Percentiles rank a stretch among this genome's conserved stretches.
phyloP scores from a whole-genome alignment of 1,284 basidiomycete species.

The Coniferiporia weirii region DNA sequence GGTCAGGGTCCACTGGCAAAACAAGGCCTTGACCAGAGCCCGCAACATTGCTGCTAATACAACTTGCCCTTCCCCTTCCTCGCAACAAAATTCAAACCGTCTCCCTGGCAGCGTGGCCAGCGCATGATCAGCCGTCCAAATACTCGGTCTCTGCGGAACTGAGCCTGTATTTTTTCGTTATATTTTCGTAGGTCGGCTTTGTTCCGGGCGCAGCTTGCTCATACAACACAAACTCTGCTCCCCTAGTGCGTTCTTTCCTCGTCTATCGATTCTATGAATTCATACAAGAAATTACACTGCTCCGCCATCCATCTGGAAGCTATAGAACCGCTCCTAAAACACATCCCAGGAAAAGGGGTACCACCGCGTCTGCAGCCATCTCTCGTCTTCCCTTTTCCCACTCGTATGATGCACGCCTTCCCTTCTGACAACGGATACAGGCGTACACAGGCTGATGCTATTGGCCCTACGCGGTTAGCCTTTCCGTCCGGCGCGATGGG shows the following conservation, averaged over 20 bases:
- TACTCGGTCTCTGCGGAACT: no score
- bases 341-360: background rate
- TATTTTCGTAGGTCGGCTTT: background rate
- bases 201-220: background rate
- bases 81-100: background rate
- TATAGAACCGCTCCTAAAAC: background rate
- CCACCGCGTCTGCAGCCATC: background rate
- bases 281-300: background rate
- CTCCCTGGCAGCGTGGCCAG: background rate
- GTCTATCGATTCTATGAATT: background rate
- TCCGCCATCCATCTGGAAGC: background rate
- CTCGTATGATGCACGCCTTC: background rate
- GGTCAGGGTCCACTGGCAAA: slow-evolving; percentile 3
- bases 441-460: background rate
- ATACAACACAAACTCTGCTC: background rate
- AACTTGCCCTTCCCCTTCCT: background rate
- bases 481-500: background rate
- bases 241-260: background rate
- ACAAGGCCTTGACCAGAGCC: background rate
- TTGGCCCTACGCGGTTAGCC: background rate
- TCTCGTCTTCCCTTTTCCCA: background rate
- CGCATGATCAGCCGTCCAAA: background rate
- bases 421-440: background rate
- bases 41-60: background rate
- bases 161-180: no score